Evolutionary conservation across 192 early-diverging fungal genomes (phyloP).

Genomic region (Dissophora globulifera): DNA sequence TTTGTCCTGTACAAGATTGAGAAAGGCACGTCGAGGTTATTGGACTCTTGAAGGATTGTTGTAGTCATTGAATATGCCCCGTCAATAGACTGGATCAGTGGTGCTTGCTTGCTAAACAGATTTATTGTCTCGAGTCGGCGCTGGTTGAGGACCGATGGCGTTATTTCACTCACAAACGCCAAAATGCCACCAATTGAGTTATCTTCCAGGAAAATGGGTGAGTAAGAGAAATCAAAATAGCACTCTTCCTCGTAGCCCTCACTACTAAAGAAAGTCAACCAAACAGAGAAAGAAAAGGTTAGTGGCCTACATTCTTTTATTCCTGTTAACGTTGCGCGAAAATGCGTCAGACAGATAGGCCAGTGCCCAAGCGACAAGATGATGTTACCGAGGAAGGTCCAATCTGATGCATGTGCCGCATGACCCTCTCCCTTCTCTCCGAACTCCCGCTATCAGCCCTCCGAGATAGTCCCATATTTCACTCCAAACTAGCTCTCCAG

Average conservation of each 20-base stretch:
- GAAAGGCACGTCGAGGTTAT: constrained; percentile 38
- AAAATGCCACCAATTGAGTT: constrained; percentile 43
- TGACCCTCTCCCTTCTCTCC: constrained; percentile 4
- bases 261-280: no score
- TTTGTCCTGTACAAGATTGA: constrained; percentile 37
- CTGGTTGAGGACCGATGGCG: constrained; percentile 38
- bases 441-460: constrained; percentile 15
- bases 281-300: background rate
- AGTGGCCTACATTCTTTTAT: no score
- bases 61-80: constrained; percentile 46
- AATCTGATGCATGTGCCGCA: constrained; percentile 24
- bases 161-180: constrained; percentile 47
- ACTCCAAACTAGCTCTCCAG: constrained; percentile 30
- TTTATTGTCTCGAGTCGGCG: constrained; percentile 47
- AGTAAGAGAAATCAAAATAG: constrained; percentile 54
- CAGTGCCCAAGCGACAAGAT: no score
- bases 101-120: constrained; percentile 50
- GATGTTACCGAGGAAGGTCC: constrained; percentile 37
- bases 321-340: no score
- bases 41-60: constrained; percentile 40
- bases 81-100: constrained; percentile 28
- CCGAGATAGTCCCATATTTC: constrained; percentile 45
- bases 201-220: constrained; percentile 48
- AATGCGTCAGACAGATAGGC: background rate
- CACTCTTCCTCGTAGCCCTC: constrained; percentile 55